Percentiles rank a stretch among this genome's conserved stretches.
Evolutionary conservation across 495 filamentous ascomycete species (phyloP).

Genomic region (Gamarada debralockiae): DNA sequence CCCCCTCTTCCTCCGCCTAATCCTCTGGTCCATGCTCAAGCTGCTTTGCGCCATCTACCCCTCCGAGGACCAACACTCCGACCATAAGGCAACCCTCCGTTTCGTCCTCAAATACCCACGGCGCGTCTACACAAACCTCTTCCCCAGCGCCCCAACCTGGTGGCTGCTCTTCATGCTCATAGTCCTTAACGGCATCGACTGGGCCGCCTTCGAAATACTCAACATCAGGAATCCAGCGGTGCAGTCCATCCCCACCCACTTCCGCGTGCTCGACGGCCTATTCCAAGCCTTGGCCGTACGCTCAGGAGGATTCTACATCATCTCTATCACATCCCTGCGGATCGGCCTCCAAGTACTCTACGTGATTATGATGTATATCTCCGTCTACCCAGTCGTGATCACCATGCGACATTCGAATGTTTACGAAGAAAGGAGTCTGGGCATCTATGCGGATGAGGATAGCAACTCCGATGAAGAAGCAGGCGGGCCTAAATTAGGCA

Average conservation of each 20-base stretch:
- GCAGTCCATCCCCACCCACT: constrained; percentile 47
- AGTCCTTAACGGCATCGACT: constrained; percentile 74
- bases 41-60: constrained; percentile 39
- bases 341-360: constrained; percentile 77
- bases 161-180: constrained; percentile 73
- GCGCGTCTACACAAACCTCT: constrained; percentile 79
- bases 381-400: constrained; percentile 72
- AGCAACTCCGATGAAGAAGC: constrained; percentile 28
- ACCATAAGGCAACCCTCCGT: constrained; percentile 60
- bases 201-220: constrained; percentile 75
- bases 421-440: constrained; percentile 64
- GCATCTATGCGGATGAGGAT: constrained; percentile 60
- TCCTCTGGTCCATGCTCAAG: constrained; percentile 54
- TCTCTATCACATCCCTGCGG: constrained; percentile 64
- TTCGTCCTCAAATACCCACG: constrained; percentile 81
- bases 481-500: constrained; percentile 22
- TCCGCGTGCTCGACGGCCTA: constrained; percentile 69
- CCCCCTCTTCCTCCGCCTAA: constrained; percentile 75
- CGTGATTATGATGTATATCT: constrained; percentile 93
- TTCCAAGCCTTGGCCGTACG: constrained; percentile 85
- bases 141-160: constrained; percentile 73
- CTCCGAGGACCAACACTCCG: constrained; percentile 35
- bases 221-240: constrained; percentile 69
- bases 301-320: constrained; percentile 79
- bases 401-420: constrained; percentile 63